Base-by-base conservation (phyloP, 306 rosid genomes). In the Ochetophila trinervis region DNA sequence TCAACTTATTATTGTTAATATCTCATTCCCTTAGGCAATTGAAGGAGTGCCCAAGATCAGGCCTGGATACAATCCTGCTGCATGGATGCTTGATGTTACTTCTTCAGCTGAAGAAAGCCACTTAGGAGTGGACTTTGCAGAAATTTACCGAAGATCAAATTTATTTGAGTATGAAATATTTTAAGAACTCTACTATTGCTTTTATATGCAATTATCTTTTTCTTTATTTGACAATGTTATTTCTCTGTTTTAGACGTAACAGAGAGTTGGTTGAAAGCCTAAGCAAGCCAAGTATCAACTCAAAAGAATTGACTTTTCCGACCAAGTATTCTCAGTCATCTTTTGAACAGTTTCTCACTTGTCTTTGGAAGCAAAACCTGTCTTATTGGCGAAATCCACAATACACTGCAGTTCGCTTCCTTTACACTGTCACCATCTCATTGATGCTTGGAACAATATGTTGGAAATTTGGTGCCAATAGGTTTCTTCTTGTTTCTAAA, bases 381-480 rank as follows among this genome's bases (percentile, higher is more conserved):
- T 92, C 92, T 57, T 92, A 92, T 74, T 92, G 98, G 98, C 85
- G 98, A 68, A 89, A 89, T 57, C 98, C 98, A 5, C 98, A 92
- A 63, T 92, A 92, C 63, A 87, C 98, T 54, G 98, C 96, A 57
- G 98, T 92, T 74, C 95, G 96, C 66, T 92, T 87, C 86, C 85
- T 92, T 63, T 92, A 92, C 77, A 92, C 98, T 19, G 79, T 89
- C 70, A 89, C 89, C 67, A 92, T 92, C 83, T 89, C 98, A 32
- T 69, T 89, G 78, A 92, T 92, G 96, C 85, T 92, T 21, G 98
- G 98, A 77, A 80, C 96, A 19, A 92, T 92, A 73, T 92, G 96
- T 77, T 92, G 98, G 98, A 89, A 76, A 89, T 92, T 89, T 70
- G 98, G 98, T 15, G 92, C 88, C 59, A 71, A 78, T 73, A 89